These are phyloP conservation scores for Thelonectria rubi DNA, from an alignment of 2,329 filamentous ascomycete species.

Conservation along the genomic window DNA sequence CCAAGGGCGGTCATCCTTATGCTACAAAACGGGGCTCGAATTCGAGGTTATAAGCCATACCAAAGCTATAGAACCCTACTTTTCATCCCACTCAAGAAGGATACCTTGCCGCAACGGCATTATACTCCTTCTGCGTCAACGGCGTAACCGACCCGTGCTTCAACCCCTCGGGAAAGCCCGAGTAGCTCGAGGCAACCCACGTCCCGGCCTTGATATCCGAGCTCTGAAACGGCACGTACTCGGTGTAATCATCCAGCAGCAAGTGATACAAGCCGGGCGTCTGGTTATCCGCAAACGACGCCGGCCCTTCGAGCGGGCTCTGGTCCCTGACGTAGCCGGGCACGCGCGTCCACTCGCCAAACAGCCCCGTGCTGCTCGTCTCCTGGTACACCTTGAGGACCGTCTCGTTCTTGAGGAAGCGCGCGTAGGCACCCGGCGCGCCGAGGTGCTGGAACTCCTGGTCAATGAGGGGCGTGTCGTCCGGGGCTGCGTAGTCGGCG, in stretches of 20 bases:
- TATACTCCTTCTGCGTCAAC: slow-evolving; percentile 52
- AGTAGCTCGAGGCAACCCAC: slow-evolving; percentile 47
- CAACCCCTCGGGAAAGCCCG: slow-evolving; percentile 53
- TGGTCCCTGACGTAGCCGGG: slow-evolving; percentile 46
- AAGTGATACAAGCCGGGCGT: slow-evolving; percentile 51
- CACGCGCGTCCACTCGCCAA: slow-evolving; percentile 57
- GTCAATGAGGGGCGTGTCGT: slow-evolving; percentile 58
- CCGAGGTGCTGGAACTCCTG: slow-evolving; percentile 58
- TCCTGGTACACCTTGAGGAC: slow-evolving; percentile 59
- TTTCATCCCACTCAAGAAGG: neutral
- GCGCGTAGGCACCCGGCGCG: slow-evolving; percentile 50
- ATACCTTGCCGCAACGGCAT: slow-evolving; percentile 42
- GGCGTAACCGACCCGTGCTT: slow-evolving; percentile 60
- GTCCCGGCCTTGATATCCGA: slow-evolving; percentile 45
- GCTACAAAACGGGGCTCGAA: neutral
- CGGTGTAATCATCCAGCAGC: slow-evolving; percentile 55
- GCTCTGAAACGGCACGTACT: slow-evolving; percentile 57
- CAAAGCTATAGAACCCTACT: no score
- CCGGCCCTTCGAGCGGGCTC: slow-evolving; percentile 49
- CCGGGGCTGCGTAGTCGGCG: slow-evolving; percentile 52
- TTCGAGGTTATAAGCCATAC: no score
- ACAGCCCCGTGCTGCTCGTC: slow-evolving; percentile 54
- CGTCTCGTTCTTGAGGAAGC: slow-evolving; percentile 62
- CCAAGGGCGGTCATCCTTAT: slow-evolving; percentile 15
- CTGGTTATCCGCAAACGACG: slow-evolving; percentile 49